Percentiles rank a stretch among this genome's conserved stretches.
These are phyloP conservation scores for Grigorovia jiainica DNA, from an alignment of 805 yeast genomes.

Conservation along the genomic window DNA sequence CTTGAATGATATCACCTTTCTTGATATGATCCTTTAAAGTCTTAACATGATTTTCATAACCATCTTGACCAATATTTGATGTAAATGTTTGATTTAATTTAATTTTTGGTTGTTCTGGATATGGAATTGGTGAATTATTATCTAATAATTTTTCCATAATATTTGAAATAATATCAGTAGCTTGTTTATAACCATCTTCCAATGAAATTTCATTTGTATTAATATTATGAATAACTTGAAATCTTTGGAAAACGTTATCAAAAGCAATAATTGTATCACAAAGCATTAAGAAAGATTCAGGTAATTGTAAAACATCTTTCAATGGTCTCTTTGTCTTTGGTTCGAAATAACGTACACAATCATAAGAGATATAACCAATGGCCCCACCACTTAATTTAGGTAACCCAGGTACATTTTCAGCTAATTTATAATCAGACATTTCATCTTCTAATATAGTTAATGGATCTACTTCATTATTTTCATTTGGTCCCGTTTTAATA, in stretches of 20 bases:
- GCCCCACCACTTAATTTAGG: constrained; percentile 92
- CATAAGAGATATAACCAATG: constrained; percentile 90
- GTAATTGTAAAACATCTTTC: constrained; percentile 72
- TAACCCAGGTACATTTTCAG: constrained; percentile 65
- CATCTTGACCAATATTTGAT: constrained; percentile 88
- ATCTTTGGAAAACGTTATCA: constrained; percentile 89
- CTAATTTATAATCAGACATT: constrained; percentile 53
- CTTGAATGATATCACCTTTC: constrained; percentile 92
- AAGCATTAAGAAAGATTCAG: constrained; percentile 88
- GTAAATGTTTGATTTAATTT: constrained; percentile 56
- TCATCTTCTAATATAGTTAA: constrained; percentile 65
- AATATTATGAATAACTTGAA: constrained; percentile 81
- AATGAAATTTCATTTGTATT: constrained; percentile 32
- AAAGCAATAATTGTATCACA: constrained; percentile 84
- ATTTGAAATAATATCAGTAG: constrained; percentile 48
- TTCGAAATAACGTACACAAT: constrained; percentile 93
- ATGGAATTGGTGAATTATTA: constrained; percentile 36
- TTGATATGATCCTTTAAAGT: constrained; percentile 70
- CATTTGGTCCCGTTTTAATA: constrained; percentile 62
- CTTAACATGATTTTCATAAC: constrained; percentile 77
- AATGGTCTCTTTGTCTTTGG: constrained; percentile 73
- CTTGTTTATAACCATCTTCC: constrained; percentile 41
- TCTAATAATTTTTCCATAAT: constrained; percentile 43
- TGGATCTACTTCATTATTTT: constrained; percentile 61
- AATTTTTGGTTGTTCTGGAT: constrained; percentile 72